A percentile compares a stretch with the other conserved stretches of the same genome.
Conservation (phyloP, 2,329 filamentous ascomycete species). For the Clarireedia sp. region DNA sequence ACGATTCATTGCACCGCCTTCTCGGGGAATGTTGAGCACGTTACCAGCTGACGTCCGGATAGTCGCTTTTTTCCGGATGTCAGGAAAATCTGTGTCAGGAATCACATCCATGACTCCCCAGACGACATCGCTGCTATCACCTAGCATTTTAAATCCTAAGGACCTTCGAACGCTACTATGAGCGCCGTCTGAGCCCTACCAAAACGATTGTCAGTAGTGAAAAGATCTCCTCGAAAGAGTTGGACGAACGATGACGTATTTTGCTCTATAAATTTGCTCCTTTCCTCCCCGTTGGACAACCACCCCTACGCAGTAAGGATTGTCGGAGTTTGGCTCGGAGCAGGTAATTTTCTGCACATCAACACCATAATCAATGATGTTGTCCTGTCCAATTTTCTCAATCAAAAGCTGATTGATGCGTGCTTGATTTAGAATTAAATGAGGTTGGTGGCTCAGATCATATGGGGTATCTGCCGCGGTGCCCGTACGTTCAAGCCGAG, state of each 20-base stretch:
- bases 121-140: conserved; percentile 47
- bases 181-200: conserved; percentile 34
- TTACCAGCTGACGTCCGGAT: conserved; percentile 49
- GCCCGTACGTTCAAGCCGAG: conserved; percentile 33
- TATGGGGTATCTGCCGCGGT: conserved; percentile 39
- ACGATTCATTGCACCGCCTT: conserved; percentile 46
- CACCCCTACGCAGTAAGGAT: too few species aligned
- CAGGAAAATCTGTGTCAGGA: conserved; percentile 41
- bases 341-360: too few species aligned
- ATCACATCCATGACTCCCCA: conserved; percentile 49
- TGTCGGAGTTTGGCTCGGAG: too few species aligned
- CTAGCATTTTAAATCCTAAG: conserved; percentile 48
- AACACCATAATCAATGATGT: not conserved
- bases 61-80: conserved; percentile 50
- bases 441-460: conserved; percentile 53
- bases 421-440: conserved; percentile 64
- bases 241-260: not conserved
- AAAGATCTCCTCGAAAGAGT: too few species aligned
- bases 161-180: conserved; percentile 44
- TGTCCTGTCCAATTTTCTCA: conserved; percentile 30
- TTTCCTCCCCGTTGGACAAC: not conserved
- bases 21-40: conserved; percentile 54
- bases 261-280: not conserved
- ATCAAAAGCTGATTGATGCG: conserved; percentile 59
- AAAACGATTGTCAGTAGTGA: not conserved